A percentile compares a stretch with the other conserved stretches of the same genome.
phyloP scores from a whole-genome alignment of 2,329 filamentous ascomycete genomes.

The Xylariaceae sp. region DNA sequence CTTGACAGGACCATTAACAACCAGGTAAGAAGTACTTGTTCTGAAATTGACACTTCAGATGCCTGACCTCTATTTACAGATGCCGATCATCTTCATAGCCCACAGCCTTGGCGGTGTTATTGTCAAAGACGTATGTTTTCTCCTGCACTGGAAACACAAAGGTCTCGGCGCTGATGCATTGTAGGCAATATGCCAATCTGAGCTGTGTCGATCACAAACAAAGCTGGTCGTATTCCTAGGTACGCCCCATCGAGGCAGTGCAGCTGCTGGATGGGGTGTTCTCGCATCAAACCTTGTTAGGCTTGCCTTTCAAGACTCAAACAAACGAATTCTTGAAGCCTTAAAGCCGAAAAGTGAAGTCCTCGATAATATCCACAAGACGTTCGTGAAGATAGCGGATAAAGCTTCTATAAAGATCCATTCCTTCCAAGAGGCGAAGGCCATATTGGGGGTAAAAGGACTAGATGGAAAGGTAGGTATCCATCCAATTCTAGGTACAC shows the following conservation, averaged over 20 bases:
- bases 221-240: slow-evolving; percentile 38
- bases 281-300: slow-evolving; percentile 34
- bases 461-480: slow-evolving; percentile 32
- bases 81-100: slow-evolving; percentile 8
- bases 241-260: slow-evolving; percentile 38
- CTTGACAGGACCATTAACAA: slow-evolving; percentile 35
- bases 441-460: slow-evolving; percentile 35
- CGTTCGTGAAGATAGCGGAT: slow-evolving; percentile 32
- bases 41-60: background rate
- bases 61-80: background rate
- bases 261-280: slow-evolving; percentile 32
- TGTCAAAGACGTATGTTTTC: slow-evolving; percentile 4
- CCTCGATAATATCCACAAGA: slow-evolving; percentile 37
- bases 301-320: slow-evolving; percentile 35
- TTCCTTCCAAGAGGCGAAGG: slow-evolving; percentile 38
- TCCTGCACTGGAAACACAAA: background rate
- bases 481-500: background rate
- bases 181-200: slow-evolving; percentile 32
- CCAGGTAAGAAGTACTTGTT: slow-evolving; percentile 18
- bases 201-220: slow-evolving; percentile 27
- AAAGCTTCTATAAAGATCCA: slow-evolving; percentile 34
- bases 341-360: slow-evolving; percentile 36
- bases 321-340: slow-evolving; percentile 32
- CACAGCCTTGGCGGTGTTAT: slow-evolving; percentile 7
- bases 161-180: background rate